Conservation (phyloP, 2,329 filamentous ascomycete species). For the Calonectria hongkongensis region DNA sequence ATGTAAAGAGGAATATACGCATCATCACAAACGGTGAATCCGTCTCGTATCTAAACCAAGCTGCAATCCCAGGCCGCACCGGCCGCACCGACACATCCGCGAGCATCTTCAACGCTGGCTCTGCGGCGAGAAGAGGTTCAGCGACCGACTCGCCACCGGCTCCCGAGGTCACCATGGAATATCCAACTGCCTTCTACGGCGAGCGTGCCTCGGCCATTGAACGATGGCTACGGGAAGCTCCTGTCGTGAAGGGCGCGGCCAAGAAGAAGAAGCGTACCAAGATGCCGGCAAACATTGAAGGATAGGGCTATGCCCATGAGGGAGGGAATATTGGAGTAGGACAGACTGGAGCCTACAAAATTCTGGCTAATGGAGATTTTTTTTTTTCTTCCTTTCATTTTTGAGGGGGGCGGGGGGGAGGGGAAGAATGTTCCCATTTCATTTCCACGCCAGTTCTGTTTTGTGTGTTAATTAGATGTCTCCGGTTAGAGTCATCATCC, state of each 20-base stretch:
- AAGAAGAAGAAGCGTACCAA: slow-evolving; percentile 63
- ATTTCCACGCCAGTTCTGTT: background rate
- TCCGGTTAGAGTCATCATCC: background rate
- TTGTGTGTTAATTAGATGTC: slow-evolving; percentile 26
- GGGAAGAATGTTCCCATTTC: slow-evolving; percentile 6
- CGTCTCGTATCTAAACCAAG: background rate
- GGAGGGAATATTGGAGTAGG: slow-evolving; percentile 39
- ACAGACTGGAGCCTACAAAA: slow-evolving; percentile 17
- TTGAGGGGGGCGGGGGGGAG: background rate
- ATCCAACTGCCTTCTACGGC: slow-evolving; percentile 75
- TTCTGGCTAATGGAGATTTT: slow-evolving; percentile 22
- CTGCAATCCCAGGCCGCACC: background rate
- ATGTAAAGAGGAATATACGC: too few relatives aligned
- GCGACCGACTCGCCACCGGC: slow-evolving; percentile 58
- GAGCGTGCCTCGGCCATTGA: slow-evolving; percentile 82
- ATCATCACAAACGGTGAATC: slow-evolving; percentile 13
- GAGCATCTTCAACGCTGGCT: too few relatives aligned
- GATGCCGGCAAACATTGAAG: slow-evolving; percentile 44
- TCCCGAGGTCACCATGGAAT: slow-evolving; percentile 62
- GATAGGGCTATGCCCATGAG: slow-evolving; percentile 32
- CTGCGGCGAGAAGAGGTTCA: background rate
- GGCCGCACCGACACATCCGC: background rate
- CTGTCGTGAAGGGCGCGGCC: slow-evolving; percentile 60
- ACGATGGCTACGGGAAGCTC: slow-evolving; percentile 80
- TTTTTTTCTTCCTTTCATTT: background rate